Conservation (phyloP, 805 yeast species). For the Isabelozyma rhagii region DNA sequence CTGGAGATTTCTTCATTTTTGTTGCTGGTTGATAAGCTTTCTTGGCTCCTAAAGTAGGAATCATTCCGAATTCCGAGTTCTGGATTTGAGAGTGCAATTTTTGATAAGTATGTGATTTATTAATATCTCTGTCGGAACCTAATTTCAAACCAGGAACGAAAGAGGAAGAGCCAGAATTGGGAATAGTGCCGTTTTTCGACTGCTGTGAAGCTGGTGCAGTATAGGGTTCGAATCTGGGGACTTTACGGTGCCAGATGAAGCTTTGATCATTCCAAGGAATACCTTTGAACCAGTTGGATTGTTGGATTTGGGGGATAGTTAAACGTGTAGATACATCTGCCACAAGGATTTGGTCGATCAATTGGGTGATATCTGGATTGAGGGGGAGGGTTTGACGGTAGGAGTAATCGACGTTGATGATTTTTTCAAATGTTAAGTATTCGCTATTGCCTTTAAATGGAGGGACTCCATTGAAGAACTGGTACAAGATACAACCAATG, state of each 20-base stretch:
- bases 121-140: slow-evolving; percentile 34
- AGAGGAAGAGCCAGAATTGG: slow-evolving; percentile 3
- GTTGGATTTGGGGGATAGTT: slow-evolving; percentile 31
- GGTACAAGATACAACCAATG: slow-evolving; percentile 82
- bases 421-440: slow-evolving; percentile 83
- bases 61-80: slow-evolving; percentile 27
- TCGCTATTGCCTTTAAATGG: slow-evolving; percentile 89
- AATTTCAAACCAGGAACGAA: slow-evolving; percentile 26
- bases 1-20: slow-evolving; percentile 21
- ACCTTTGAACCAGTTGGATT: slow-evolving; percentile 33
- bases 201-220: slow-evolving; percentile 4
- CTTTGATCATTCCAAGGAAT: slow-evolving; percentile 39
- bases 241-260: slow-evolving; percentile 36
- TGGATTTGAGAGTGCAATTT: slow-evolving; percentile 39
- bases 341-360: slow-evolving; percentile 31
- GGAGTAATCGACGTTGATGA: slow-evolving; percentile 69
- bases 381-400: slow-evolving; percentile 29
- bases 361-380: slow-evolving; percentile 24
- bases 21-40: slow-evolving; percentile 33
- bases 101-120: slow-evolving; percentile 35
- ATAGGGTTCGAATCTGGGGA: slow-evolving; percentile 29
- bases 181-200: background rate
- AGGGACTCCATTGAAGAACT: slow-evolving; percentile 77
- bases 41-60: slow-evolving; percentile 29
- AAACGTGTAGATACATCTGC: slow-evolving; percentile 30